These are phyloP conservation scores for Actinidia arguta DNA, from an alignment of 179 eudicot genomes.

Conservation along the genomic window DNA sequence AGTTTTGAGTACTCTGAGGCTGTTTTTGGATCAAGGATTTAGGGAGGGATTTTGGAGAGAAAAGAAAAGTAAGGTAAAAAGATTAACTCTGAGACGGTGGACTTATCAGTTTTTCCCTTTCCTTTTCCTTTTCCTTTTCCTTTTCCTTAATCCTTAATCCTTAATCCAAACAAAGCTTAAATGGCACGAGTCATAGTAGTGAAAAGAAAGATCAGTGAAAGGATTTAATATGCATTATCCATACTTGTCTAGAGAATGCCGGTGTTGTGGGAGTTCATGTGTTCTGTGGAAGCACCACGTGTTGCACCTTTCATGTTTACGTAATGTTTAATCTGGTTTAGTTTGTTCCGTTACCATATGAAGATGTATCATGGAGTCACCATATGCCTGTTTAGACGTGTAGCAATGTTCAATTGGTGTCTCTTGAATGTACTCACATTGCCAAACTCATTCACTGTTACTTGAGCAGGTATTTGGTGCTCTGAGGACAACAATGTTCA, in stretches of 20 bases:
- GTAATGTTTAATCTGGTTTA: not conserved
- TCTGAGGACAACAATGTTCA: slow-evolving; percentile 85
- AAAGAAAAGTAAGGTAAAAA: too few relatives aligned
- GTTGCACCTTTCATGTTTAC: slow-evolving; percentile 13
- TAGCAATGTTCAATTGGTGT: not conserved
- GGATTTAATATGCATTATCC: not conserved
- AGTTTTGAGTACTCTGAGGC: not conserved
- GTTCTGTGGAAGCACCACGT: not conserved
- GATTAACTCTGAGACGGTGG: too few relatives aligned
- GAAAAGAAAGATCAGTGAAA: too few relatives aligned
- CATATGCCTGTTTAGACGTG: not conserved
- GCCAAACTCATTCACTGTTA: slow-evolving; percentile 16
- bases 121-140: too few relatives aligned
- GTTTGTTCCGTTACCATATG: slow-evolving; percentile 4
- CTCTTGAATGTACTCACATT: not conserved
- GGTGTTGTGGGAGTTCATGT: not conserved
- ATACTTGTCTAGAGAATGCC: not conserved
- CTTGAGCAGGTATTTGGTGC: slow-evolving; percentile 78
- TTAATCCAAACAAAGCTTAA: not conserved
- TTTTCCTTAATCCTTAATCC: too few relatives aligned
- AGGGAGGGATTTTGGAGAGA: too few relatives aligned
- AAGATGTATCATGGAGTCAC: not conserved
- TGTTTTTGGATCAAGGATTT: too few relatives aligned
- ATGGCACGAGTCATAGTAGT: not conserved
- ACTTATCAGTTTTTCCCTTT: too few relatives aligned